These are phyloP conservation scores for Penicillium alfredii DNA, from an alignment of 495 filamentous ascomycete genomes.

Conservation along the genomic window DNA sequence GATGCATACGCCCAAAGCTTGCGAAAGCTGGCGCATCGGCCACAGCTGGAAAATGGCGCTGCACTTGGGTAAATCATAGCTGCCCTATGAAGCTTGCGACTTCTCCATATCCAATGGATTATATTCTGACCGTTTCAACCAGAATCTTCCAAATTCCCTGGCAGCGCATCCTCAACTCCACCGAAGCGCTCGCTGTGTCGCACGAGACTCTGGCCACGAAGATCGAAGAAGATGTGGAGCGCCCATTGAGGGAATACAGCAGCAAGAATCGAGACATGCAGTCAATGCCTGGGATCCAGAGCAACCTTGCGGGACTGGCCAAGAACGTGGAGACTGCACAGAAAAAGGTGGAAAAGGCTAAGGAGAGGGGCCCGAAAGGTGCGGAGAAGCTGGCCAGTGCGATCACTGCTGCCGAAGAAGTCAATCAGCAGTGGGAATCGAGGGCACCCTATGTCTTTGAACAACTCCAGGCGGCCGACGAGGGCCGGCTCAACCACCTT, in stretches of 20 bases:
- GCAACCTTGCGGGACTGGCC: slow-evolving; percentile 72
- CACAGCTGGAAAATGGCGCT: slow-evolving; percentile 63
- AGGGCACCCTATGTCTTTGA: slow-evolving; percentile 95
- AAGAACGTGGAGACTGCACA: slow-evolving; percentile 79
- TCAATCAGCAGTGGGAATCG: slow-evolving; percentile 84
- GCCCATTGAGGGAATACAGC: slow-evolving; percentile 67
- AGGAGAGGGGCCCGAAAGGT: slow-evolving; percentile 71
- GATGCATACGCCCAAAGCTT: slow-evolving; percentile 83
- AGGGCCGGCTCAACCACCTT: slow-evolving; percentile 82
- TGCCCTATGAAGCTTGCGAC: too few relatives aligned
- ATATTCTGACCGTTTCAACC: slow-evolving; percentile 3
- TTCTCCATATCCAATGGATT: too few relatives aligned
- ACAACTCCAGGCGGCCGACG: slow-evolving; percentile 85
- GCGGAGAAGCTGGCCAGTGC: slow-evolving; percentile 76
- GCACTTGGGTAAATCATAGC: slow-evolving; percentile 79
- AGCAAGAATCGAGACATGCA: slow-evolving; percentile 75
- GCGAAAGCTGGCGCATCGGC: slow-evolving; percentile 66
- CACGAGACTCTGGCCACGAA: slow-evolving; percentile 77
- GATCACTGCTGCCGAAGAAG: slow-evolving; percentile 64
- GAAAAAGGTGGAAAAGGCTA: slow-evolving; percentile 82
- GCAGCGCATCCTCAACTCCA: slow-evolving; percentile 80
- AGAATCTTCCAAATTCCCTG: slow-evolving; percentile 91
- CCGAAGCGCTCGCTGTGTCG: slow-evolving; percentile 72
- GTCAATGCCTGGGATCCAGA: slow-evolving; percentile 74
- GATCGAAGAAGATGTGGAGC: slow-evolving; percentile 88